Evolutionary conservation across 2,329 filamentous ascomycete genomes (phyloP), one percentile per base, ranked within the genome.

Genomic region (Ophiostoma sp.): DNA sequence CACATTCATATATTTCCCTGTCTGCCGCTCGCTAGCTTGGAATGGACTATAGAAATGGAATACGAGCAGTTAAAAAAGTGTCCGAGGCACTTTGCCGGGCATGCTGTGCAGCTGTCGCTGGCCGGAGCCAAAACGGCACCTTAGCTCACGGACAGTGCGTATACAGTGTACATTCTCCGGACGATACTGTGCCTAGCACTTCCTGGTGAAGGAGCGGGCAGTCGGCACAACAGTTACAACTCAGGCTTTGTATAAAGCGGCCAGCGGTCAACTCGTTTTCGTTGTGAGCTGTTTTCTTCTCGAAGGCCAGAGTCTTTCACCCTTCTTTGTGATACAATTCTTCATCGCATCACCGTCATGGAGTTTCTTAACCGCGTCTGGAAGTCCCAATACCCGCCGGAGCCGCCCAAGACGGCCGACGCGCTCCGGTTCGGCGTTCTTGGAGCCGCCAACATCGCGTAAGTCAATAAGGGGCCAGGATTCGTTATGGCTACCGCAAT

Each of bases 401-500:
- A 72, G 52, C 39, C 48, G 33, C 31, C 72, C 71, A 76, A 76
- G 69, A 42, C 66, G 1, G 59, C 52, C 2, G 63, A 79, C 73
- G 80, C 78, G 6, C 76, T 85, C 48, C 79, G 76, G 50, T 82
- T 85, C 72, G 83, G 83, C 50, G 80, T 85, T 71, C 78, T 85
- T 15, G 83, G 83, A n/a, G 82, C 83, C 11, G 81, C 82, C 31
- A 78, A 79, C 7, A 83, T 84, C 55, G 80, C 77, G 81, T 83
- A 74, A 77, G 81, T 78, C n/a, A 17, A 11, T 33, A 36, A 17
- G 3, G 61, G 19, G 36, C 11, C 3, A 22, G 4, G 7, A 11
- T 42, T 42, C 11, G 12, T 7, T 8, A 28, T 19, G 7, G 39
- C 12, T 22, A 15, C 19, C 7, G 8, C 0, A 22, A 28, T 19